phyloP scores from a whole-genome alignment of 2,329 filamentous ascomycete genomes.

The Talaromyces sp. region DNA sequence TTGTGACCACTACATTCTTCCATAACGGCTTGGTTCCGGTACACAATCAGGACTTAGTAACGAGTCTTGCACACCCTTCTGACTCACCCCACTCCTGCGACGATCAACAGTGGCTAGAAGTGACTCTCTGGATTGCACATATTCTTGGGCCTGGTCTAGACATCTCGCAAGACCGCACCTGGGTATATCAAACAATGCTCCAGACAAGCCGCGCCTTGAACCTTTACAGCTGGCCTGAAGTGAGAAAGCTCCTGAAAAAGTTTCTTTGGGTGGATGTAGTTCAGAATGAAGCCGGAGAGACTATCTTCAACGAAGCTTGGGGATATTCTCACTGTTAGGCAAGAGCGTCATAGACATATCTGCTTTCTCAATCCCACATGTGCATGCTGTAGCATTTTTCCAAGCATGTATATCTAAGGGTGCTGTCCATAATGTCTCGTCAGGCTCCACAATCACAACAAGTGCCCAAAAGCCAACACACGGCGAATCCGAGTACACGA shows the following conservation, averaged over 20 bases:
- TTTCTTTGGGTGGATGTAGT: slow-evolving; percentile 9
- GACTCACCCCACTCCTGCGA: neutral
- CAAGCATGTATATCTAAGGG: too few species aligned
- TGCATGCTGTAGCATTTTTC: too few species aligned
- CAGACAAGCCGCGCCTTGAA: neutral
- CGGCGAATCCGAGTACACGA: neutral
- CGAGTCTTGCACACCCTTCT: neutral
- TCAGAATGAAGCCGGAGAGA: neutral
- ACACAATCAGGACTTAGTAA: neutral
- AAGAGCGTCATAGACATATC: neutral
- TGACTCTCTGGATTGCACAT: neutral
- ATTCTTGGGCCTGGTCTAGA: neutral
- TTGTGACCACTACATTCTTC: slow-evolving; percentile 5
- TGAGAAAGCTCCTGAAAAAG: neutral
- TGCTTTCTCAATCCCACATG: too few species aligned
- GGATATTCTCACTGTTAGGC: neutral
- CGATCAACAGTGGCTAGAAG: neutral
- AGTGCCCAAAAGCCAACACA: too few species aligned
- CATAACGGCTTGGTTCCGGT: neutral
- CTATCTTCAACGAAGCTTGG: neutral
- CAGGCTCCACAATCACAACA: too few species aligned
- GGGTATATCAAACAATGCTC: neutral
- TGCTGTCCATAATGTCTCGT: too few species aligned
- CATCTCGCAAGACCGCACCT: neutral
- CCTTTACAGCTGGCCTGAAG: neutral